A percentile compares a stretch with the other conserved stretches of the same genome.
These are phyloP conservation scores for Schizothecium vesticola DNA, from an alignment of 495 filamentous ascomycete species.

Conservation along the genomic window DNA sequence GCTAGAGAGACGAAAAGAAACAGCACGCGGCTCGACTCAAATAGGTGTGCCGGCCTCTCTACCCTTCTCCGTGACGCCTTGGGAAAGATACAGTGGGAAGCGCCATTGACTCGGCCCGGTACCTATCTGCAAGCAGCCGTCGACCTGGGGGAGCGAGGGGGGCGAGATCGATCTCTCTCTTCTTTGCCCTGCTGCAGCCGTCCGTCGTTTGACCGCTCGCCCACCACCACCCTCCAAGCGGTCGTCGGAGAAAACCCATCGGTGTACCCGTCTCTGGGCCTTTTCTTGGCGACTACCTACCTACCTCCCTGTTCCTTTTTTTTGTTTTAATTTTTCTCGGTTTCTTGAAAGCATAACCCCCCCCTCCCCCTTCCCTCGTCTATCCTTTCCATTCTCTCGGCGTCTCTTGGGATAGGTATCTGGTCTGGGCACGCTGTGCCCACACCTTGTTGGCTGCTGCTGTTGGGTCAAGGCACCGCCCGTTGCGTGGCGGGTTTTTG, in stretches of 20 bases:
- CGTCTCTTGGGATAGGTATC: not conserved
- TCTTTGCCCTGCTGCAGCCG: conserved; percentile 21
- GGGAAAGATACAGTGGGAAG: not conserved
- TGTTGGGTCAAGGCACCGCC: not conserved
- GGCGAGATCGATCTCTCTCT: not conserved
- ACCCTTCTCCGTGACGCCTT: not conserved
- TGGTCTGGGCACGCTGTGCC: not conserved
- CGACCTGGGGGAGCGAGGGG: not conserved
- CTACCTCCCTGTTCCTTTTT: not conserved
- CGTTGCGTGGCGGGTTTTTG: not conserved
- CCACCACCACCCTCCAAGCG: conserved; percentile 6
- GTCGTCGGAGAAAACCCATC: conserved; percentile 5
- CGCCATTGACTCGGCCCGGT: not conserved
- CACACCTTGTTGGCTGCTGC: not conserved
- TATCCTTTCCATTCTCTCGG: not conserved
- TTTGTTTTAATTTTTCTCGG: not conserved
- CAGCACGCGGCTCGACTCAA: not conserved
- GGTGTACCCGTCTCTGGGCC: not conserved
- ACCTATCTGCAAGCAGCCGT: conserved; percentile 25
- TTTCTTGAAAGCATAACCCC: not conserved
- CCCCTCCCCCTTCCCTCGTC: not conserved
- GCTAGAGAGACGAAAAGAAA: not conserved
- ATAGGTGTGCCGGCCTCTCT: not conserved
- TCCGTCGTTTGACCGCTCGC: conserved; percentile 18
- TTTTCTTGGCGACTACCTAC: conserved; percentile 8